Evolutionary conservation across 345 rosid genomes (phyloP), one percentile per base, ranked within the genome.

Genomic region (Murraya koenigii): DNA sequence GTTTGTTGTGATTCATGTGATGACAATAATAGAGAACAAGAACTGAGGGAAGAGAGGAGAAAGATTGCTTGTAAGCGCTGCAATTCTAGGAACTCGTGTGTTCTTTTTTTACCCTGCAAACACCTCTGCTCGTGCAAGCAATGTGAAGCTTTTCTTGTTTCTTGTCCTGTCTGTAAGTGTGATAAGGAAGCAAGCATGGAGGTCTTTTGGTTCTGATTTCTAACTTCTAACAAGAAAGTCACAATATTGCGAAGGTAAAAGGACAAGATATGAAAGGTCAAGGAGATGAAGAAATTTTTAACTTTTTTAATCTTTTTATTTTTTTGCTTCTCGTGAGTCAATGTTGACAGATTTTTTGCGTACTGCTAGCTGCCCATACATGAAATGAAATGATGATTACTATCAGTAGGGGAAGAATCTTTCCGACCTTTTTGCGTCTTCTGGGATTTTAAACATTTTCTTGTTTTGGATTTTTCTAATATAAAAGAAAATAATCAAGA

Each of bases 111-210:
- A 28, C 94, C 94, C 26, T 91, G 94, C 78, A 85, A 87, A 35
- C 94, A 91, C 22, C 85, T 91, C 61, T 88, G 91, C 75, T 89
- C 88, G 70, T 91, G 94, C 87, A 84, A 82, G 76, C 67, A 49
- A 7, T 91, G 94, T 39, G 91, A 86, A 52, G 55, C 83, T 55
- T 80, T 77, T 77, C 89, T 89, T 6, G 82, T 52, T n/a, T 78
- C 69, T 9, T 91, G 94, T 78, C 92, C 91, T 52, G 87, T 87
- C 61, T 91, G 94, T 74, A 76, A 83, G 64, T 82, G 84, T 69
- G 82, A 82, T 11, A 91, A 89, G 85, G 82, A 84, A 25, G 86
- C 85, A 19, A 91, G 87, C 89, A 76, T 88, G 77, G 90, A 84
- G 78, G 88, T 87, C 19, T 80, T 89, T 77, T 82, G 84, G 78